Conservation (phyloP, 2,329 filamentous ascomycete genomes). For the Monilinia fructicola region DNA sequence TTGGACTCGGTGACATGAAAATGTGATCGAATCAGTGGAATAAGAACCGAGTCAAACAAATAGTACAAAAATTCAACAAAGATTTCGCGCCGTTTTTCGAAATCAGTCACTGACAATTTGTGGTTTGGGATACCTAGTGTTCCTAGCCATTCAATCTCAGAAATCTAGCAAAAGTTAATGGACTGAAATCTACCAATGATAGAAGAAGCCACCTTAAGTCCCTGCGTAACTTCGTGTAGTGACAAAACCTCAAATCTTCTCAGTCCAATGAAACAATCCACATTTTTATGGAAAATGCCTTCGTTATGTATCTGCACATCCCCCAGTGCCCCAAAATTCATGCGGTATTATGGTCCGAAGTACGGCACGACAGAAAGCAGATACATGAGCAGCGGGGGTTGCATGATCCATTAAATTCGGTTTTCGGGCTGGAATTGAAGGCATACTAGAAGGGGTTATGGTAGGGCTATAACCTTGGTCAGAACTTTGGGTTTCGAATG, state of each 20-base stretch:
- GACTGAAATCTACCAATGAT: neutral
- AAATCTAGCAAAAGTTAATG: slow-evolving; percentile 51
- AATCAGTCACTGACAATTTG: slow-evolving; percentile 70
- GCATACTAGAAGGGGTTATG: slow-evolving; percentile 29
- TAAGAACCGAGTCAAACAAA: slow-evolving; percentile 84
- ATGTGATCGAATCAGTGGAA: slow-evolving; percentile 81
- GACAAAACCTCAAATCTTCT: slow-evolving; percentile 79
- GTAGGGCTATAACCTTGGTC: slow-evolving; percentile 1
- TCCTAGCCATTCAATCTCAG: slow-evolving; percentile 70
- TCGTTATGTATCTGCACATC: slow-evolving; percentile 59
- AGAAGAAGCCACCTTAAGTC: slow-evolving; percentile 62
- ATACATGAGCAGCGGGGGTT: slow-evolving; percentile 67
- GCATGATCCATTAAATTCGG: slow-evolving; percentile 61
- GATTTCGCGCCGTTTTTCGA: slow-evolving; percentile 73
- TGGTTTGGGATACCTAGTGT: slow-evolving; percentile 48
- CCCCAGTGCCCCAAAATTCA: slow-evolving; percentile 67
- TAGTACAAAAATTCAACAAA: slow-evolving; percentile 88
- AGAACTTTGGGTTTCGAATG: slow-evolving; percentile 33
- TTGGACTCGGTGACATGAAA: slow-evolving; percentile 96
- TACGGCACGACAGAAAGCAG: slow-evolving; percentile 81
- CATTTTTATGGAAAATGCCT: slow-evolving; percentile 57
- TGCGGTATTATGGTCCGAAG: slow-evolving; percentile 70
- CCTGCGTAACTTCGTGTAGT: slow-evolving; percentile 74
- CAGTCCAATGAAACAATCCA: slow-evolving; percentile 76
- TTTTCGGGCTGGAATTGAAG: slow-evolving; percentile 40